phyloP scores from a whole-genome alignment of 2,329 filamentous ascomycete genomes.

The Paecilomyces variotii region DNA sequence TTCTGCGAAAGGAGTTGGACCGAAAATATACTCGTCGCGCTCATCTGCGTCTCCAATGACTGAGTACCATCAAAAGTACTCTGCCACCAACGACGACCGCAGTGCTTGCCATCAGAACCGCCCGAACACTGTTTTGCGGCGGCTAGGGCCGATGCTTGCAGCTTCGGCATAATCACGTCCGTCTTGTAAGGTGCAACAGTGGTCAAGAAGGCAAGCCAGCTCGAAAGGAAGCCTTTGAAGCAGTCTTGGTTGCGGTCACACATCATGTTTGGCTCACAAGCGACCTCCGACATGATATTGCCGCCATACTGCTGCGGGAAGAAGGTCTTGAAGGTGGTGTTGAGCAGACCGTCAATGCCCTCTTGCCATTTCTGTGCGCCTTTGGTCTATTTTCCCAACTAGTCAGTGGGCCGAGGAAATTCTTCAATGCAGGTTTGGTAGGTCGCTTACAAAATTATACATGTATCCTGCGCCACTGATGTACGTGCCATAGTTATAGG shows the following conservation, averaged over 20 bases:
- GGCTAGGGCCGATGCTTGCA: slow-evolving; percentile 51
- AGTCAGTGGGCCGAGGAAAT: background rate
- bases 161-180: slow-evolving; percentile 48
- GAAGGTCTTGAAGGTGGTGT: slow-evolving; percentile 42
- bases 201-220: slow-evolving; percentile 57
- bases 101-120: slow-evolving; percentile 48
- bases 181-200: slow-evolving; percentile 54
- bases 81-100: slow-evolving; percentile 39
- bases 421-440: background rate
- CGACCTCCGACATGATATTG: slow-evolving; percentile 56
- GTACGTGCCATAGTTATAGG: slow-evolving; percentile 50
- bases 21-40: slow-evolving; percentile 29
- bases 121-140: slow-evolving; percentile 59
- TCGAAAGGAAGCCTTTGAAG: slow-evolving; percentile 65
- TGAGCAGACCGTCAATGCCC: slow-evolving; percentile 50
- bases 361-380: slow-evolving; percentile 47
- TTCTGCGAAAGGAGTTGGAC: slow-evolving; percentile 19
- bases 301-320: slow-evolving; percentile 41
- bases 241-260: slow-evolving; percentile 67
- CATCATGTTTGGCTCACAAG: slow-evolving; percentile 54
- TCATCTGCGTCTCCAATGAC: slow-evolving; percentile 36
- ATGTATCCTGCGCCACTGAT: slow-evolving; percentile 51
- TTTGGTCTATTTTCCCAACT: slow-evolving; percentile 24
- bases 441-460: slow-evolving; percentile 43
- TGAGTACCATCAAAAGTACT: slow-evolving; percentile 27